phyloP scores from a whole-genome alignment of 163 green algal species.

The Scenedesmus sp. region DNA sequence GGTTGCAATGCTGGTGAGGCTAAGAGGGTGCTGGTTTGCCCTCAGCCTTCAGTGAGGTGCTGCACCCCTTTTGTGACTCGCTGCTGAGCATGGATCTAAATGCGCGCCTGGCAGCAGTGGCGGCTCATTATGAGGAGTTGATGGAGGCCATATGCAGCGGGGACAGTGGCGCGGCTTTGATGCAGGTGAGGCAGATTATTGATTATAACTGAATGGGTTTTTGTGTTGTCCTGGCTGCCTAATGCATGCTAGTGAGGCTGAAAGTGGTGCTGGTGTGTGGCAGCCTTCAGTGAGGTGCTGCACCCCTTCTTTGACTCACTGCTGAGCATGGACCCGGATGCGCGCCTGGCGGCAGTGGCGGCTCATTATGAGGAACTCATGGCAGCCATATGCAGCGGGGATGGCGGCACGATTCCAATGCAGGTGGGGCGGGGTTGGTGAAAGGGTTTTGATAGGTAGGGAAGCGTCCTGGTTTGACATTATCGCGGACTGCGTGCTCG shows the following conservation, averaged over 20 bases:
- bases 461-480: too few species aligned
- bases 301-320: slow-evolving; percentile 82
- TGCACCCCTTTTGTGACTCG: slow-evolving; percentile 82
- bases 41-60: slow-evolving; percentile 62
- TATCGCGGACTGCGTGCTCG: too few species aligned
- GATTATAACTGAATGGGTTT: too few species aligned
- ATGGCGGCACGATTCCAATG: neutral
- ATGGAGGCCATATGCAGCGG: too few species aligned
- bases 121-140: slow-evolving; percentile 45
- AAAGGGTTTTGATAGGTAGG: too few species aligned
- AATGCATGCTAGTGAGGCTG: too few species aligned
- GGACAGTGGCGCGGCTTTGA: slow-evolving; percentile 28
- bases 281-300: slow-evolving; percentile 77
- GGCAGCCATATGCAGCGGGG: neutral
- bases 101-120: slow-evolving; percentile 61
- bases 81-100: slow-evolving; percentile 77
- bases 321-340: slow-evolving; percentile 75
- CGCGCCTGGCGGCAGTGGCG: slow-evolving; percentile 61
- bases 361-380: slow-evolving; percentile 46
- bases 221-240: too few species aligned
- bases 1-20: too few species aligned
- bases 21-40: too few species aligned
- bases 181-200: slow-evolving; percentile 28
- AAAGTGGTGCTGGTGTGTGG: neutral
- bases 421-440: neutral